Percentiles rank a stretch among this genome's conserved stretches.
These are phyloP conservation scores for Nemania serpens DNA, from an alignment of 2,329 filamentous ascomycete genomes.

Conservation along the genomic window DNA sequence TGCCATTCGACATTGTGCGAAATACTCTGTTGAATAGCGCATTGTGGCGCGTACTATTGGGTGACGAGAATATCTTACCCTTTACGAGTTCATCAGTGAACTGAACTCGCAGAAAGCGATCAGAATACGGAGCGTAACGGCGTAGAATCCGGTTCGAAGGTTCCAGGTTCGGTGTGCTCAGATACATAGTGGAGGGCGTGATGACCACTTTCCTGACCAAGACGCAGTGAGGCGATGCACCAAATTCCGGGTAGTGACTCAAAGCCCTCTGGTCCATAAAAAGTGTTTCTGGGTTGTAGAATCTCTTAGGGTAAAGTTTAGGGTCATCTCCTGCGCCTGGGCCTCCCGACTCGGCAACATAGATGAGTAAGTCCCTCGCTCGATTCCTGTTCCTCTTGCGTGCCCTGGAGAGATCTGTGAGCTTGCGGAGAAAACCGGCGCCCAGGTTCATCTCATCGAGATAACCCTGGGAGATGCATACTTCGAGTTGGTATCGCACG, in stretches of 20 bases:
- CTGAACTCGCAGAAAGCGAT: constrained; percentile 86
- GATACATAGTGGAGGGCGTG: constrained; percentile 83
- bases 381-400: constrained; percentile 42
- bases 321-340: constrained; percentile 3
- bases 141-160: constrained; percentile 87
- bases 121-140: constrained; percentile 67
- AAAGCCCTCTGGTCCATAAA: constrained; percentile 62
- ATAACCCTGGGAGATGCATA: constrained; percentile 80
- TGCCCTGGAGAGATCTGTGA: constrained; percentile 52
- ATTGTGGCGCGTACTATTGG: constrained; percentile 62
- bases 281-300: constrained; percentile 73
- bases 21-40: constrained; percentile 76
- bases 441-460: constrained; percentile 78
- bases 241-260: constrained; percentile 51
- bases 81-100: constrained; percentile 79
- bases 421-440: constrained; percentile 65
- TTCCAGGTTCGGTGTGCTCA: constrained; percentile 78
- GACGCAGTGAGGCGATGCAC: constrained; percentile 73
- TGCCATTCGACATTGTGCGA: constrained; percentile 74
- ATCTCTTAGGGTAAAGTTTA: constrained; percentile 53
- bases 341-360: constrained; percentile 60
- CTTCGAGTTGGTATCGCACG: constrained; percentile 88
- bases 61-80: constrained; percentile 62
- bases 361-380: constrained; percentile 73
- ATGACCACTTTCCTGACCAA: constrained; percentile 77